Evolutionary conservation across 257 asterid species (phyloP).

Genomic region (Salvia hispanica): DNA sequence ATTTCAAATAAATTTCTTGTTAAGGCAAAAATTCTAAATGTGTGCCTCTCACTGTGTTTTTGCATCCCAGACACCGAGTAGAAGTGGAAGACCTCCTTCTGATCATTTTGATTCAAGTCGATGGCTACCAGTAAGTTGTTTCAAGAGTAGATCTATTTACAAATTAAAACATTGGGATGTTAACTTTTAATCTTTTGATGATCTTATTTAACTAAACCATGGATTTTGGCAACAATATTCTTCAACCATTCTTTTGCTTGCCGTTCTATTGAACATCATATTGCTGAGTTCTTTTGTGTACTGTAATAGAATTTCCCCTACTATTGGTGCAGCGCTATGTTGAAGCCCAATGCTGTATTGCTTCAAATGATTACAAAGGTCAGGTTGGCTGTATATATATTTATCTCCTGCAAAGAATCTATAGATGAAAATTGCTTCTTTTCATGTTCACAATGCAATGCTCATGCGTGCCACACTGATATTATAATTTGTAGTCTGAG

Average conservation of each 20-base stretch:
- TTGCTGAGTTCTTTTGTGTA: conserved; percentile 6
- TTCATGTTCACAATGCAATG: conserved; percentile 8
- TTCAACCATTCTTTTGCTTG: conserved; percentile 15
- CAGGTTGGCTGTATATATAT: conserved; percentile 34
- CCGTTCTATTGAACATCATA: conserved; percentile 16
- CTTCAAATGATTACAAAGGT: conserved; percentile 97
- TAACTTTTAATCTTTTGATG: conserved; percentile 10
- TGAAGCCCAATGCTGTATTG: conserved; percentile 94
- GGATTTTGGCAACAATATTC: neutral
- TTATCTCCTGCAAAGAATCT: conserved; percentile 1
- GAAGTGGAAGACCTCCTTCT: conserved; percentile 86
- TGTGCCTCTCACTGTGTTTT: conserved; percentile 28
- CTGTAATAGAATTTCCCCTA: conserved; percentile 31
- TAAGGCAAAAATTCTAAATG: conserved; percentile 20
- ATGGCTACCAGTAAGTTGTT: conserved; percentile 80
- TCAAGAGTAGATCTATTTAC: conserved; percentile 20
- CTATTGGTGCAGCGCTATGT: conserved; percentile 70
- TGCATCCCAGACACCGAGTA: conserved; percentile 65
- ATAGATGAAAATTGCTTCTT: too few relatives aligned
- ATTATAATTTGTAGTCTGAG: conserved; percentile 26
- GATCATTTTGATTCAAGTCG: conserved; percentile 87
- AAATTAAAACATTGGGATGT: neutral
- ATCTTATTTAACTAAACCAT: conserved; percentile 16
- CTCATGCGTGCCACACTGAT: conserved; percentile 18
- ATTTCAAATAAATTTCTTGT: neutral